Evolutionary conservation across 2,329 filamentous ascomycete species (phyloP), one percentile per base, ranked within the genome.

Genomic region (Penicillium sp.): DNA sequence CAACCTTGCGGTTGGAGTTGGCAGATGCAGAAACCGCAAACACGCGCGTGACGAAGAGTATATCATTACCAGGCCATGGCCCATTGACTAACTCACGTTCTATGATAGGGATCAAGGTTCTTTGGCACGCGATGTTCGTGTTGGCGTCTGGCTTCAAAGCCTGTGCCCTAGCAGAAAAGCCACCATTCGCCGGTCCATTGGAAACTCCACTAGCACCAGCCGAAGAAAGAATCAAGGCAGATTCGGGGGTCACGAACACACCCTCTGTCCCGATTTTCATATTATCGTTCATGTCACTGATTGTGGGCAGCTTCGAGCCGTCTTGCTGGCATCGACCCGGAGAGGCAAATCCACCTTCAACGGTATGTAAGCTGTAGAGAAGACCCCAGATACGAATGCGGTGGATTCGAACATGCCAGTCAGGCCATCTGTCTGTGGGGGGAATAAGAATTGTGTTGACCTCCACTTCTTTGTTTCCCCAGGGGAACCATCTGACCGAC

Each of bases 341-440:
- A 13, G 46, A 50, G 5, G 54, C 40, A 31, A 56, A 56, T 14
- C 54, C 54, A 26, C 54, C 54, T 51, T 56, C 54, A 3, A 50
- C 46, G 5, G 34, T 53, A 33, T 56, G 50, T 16, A 56, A n/a
- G 42, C 2, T 54, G 19, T 2, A 29, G 19, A 33, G 23, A 33
- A n/a, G n/a, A n/a, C n/a, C n/a, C n/a, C 55, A 48, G 13, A 39
- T n/a, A 9, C 39, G 50, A 21, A 61, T 24, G 6, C 55, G 52
- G 21, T 64, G 62, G 5, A 63, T 10, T n/a, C 62, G 48, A 7
- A 60, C 36, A 48, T 64, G 60, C 62, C 62, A 63, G 9, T 57
- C 62, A 0, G 62, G 60, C 48, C 55, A 61, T 5, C 21, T 4
- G 28, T 60, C 45, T 4, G 37, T 51, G 1, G 55, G 48, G 23